Conservation (phyloP, 352 stramenopile genomes). For the Blastocystis sp. region DNA sequence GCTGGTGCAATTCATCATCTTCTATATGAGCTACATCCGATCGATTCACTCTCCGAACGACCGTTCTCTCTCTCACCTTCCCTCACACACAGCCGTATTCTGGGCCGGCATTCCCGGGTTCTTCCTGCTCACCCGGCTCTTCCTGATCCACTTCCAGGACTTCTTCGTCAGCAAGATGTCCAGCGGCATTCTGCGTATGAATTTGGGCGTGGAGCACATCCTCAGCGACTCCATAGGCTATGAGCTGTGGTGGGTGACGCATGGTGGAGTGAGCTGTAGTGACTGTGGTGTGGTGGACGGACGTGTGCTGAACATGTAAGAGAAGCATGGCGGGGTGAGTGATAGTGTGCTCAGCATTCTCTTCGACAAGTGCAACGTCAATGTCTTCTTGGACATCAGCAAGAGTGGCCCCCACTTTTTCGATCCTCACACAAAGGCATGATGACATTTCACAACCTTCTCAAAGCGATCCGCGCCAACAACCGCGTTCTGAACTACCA, state of each 20-base stretch:
- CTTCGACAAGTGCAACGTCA: slow-evolving; percentile 68
- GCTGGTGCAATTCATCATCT: slow-evolving; percentile 21
- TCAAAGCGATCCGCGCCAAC: slow-evolving; percentile 35
- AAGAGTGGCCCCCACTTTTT: background rate
- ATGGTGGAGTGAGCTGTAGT: background rate
- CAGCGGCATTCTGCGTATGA: slow-evolving; percentile 58
- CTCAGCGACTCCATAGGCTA: slow-evolving; percentile 38
- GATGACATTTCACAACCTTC: slow-evolving; percentile 56
- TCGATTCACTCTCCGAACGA: background rate
- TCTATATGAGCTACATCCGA: slow-evolving; percentile 31
- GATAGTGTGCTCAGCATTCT: slow-evolving; percentile 60
- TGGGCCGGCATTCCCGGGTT: slow-evolving; percentile 52
- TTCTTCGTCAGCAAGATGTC: slow-evolving; percentile 67
- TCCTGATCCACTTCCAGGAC: slow-evolving; percentile 60
- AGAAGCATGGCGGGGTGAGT: background rate
- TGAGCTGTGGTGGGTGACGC: slow-evolving; percentile 16
- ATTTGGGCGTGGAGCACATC: slow-evolving; percentile 12
- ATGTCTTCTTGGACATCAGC: slow-evolving; percentile 58
- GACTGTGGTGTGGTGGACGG: slow-evolving; percentile 40
- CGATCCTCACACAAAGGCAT: background rate
- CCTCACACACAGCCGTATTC: background rate
- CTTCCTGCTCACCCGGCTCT: slow-evolving; percentile 37
- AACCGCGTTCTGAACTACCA: slow-evolving; percentile 37
- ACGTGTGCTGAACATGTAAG: slow-evolving; percentile 31
- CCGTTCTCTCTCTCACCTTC: background rate